phyloP scores from a whole-genome alignment of 2,329 filamentous ascomycete genomes.

The Fusarium odoratissimum region DNA sequence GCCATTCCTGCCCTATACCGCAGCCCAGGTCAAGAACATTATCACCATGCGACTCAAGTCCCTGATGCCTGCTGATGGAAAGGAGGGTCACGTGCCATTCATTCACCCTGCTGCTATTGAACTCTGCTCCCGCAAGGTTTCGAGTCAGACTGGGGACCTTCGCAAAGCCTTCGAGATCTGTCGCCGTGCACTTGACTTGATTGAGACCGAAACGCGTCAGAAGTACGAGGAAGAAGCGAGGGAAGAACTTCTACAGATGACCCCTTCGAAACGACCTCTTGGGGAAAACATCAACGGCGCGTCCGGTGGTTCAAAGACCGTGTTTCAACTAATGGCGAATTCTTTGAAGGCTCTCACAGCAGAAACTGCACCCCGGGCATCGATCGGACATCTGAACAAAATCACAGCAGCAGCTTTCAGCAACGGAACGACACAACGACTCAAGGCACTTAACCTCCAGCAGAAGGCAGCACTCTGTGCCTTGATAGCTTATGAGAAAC shows the following conservation, averaged over 20 bases:
- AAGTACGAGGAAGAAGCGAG: conserved; percentile 74
- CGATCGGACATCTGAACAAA: conserved; percentile 90
- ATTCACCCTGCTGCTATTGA: conserved; percentile 94
- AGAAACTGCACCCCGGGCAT: conserved; percentile 86
- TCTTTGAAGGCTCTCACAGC: conserved; percentile 74
- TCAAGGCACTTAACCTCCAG: conserved; percentile 91
- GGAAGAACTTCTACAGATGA: conserved; percentile 68
- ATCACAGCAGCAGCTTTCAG: conserved; percentile 91
- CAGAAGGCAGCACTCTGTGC: conserved; percentile 96
- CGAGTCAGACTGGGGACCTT: conserved; percentile 92
- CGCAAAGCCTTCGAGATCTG: conserved; percentile 97
- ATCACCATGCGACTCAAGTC: conserved; percentile 85
- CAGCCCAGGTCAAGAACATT: conserved; percentile 86
- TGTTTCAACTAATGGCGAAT: conserved; percentile 60
- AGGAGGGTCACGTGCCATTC: conserved; percentile 79
- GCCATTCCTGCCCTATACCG: conserved; percentile 92
- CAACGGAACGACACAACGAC: conserved; percentile 85
- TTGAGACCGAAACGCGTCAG: conserved; percentile 84
- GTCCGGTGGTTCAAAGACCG: conserved; percentile 55
- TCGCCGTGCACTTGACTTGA: conserved; percentile 86
- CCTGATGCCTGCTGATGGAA: conserved; percentile 68
- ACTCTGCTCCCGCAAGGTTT: conserved; percentile 93
- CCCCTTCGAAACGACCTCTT: conserved; percentile 80
- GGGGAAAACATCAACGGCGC: conserved; percentile 82
- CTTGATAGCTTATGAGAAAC: conserved; percentile 86